Base-by-base conservation (phyloP, 305 asterid species). In the Petunia hybrid region DNA sequence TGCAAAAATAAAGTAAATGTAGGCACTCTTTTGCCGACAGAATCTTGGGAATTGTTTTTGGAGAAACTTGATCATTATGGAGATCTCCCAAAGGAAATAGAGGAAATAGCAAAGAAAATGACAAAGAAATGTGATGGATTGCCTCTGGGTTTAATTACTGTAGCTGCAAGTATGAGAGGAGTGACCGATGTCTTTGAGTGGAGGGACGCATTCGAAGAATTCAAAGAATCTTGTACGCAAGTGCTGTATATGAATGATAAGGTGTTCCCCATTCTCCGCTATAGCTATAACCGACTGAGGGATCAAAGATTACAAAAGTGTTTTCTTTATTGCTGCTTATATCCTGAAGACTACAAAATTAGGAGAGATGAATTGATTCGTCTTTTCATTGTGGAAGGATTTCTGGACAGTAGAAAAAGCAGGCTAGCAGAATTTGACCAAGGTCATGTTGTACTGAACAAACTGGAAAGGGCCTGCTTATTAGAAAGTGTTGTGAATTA, bases 1-100 rank as follows among this genome's bases (percentile, higher is more conserved):
- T 81, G 87, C 76, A 70, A 86, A 10, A 78, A 41, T 48, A 76
- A 16, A 57, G 70, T 81, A 36, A 66, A 75, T 75, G 79, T 76
- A 3, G 56, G 5, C 38, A 65, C 45, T 82, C 77, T 86, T 16
- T 2, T 80, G 4, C 61, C 43, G 57, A 41, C 14, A 6, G 87
- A 84, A 70, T 73, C 87, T 53, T 82, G 88, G 88, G 75, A 81
- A 31, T 78, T 86, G 56, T 86, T 68, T 10, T 1, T 80, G 4
- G 53, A 60, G 61, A 46, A 9, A 42, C 83, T 60, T 60, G 70
- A 63, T 36, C 77, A 41, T 2, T 6, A 42, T 69, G 39, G 59
- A 66, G 42, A 56, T 61, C 71, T 43, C 4, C 63, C 57, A 1
- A 45, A 0, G 1, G 41, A 59, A 59, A 69, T 78, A 46, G 42